Conservation (phyloP, 176 grass and related monocot species). For the Musa troglodytarum region DNA sequence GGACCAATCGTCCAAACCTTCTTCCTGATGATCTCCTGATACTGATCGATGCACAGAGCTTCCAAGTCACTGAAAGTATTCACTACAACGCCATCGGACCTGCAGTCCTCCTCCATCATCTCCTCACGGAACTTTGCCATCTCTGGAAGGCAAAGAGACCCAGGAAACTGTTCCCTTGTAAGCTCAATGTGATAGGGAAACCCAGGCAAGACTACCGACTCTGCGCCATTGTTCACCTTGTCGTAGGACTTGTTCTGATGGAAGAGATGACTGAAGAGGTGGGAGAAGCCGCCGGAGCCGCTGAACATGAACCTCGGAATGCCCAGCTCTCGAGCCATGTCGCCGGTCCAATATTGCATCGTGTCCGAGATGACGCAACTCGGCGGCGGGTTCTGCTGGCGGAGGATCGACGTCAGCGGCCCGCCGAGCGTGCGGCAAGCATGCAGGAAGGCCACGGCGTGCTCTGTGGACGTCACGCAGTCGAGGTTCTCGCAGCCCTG, state of each 20-base stretch:
- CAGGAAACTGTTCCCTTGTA: constrained; percentile 24
- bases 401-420: constrained; percentile 33
- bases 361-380: constrained; percentile 58
- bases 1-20: constrained; percentile 41
- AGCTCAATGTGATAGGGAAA: constrained; percentile 15
- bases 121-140: neutral
- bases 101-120: constrained; percentile 28
- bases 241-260: neutral
- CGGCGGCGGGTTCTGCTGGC: constrained; percentile 16
- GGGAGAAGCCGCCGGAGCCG: constrained; percentile 37
- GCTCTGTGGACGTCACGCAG: constrained; percentile 24
- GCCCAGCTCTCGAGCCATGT: constrained; percentile 43
- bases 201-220: neutral
- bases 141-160: neutral
- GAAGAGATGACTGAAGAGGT: constrained; percentile 30
- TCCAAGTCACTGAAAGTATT: constrained; percentile 55
- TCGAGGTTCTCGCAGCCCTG: constrained; percentile 52
- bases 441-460: constrained; percentile 26
- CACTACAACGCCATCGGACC: constrained; percentile 47
- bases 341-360: constrained; percentile 38
- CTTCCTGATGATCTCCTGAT: constrained; percentile 29
- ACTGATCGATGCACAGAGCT: constrained; percentile 11
- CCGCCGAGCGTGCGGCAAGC: constrained; percentile 34
- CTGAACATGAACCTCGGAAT: constrained; percentile 45
- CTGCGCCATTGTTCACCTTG: neutral